phyloP scores from a whole-genome alignment of 1,284 basidiomycete species.

The Rhodotorula sp. region DNA sequence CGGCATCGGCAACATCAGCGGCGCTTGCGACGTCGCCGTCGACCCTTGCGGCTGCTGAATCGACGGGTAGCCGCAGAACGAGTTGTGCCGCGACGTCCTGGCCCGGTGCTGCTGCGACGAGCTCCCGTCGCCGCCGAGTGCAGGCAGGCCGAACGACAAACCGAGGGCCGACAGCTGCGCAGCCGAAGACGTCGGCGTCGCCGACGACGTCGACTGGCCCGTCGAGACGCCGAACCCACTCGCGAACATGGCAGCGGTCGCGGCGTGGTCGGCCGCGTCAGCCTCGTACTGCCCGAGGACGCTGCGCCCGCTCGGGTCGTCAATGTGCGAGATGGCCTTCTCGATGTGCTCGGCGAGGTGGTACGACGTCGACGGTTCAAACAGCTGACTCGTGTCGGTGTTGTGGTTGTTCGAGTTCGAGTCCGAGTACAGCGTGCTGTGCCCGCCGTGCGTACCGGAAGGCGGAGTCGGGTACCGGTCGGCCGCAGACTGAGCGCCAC shows the following conservation, averaged over 20 bases:
- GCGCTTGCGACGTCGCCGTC: background rate
- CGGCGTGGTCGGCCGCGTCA: constrained; percentile 18
- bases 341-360: constrained; percentile 14
- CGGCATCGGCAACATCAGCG: constrained; percentile 2
- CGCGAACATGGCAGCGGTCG: constrained; percentile 24
- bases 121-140: background rate
- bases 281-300: constrained; percentile 1
- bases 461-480: constrained; percentile 35
- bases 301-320: constrained; percentile 6
- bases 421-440: constrained; percentile 1
- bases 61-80: constrained; percentile 1
- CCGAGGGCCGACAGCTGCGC: constrained; percentile 11
- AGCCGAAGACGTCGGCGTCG: background rate
- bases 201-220: background rate
- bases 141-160: constrained; percentile 21
- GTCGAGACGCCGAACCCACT: constrained; percentile 21
- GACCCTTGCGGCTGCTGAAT: background rate
- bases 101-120: background rate
- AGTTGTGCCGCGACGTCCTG: background rate
- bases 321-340: background rate
- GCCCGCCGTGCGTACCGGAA: constrained; percentile 4
- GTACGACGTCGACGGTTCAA: constrained; percentile 13
- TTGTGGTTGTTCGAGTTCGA: background rate
- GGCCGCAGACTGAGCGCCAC: background rate
- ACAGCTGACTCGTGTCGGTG: background rate